A percentile compares a stretch with the other conserved stretches of the same genome.
Conservation (phyloP, 2,329 filamentous ascomycete genomes). For the Exophiala spinifera region DNA sequence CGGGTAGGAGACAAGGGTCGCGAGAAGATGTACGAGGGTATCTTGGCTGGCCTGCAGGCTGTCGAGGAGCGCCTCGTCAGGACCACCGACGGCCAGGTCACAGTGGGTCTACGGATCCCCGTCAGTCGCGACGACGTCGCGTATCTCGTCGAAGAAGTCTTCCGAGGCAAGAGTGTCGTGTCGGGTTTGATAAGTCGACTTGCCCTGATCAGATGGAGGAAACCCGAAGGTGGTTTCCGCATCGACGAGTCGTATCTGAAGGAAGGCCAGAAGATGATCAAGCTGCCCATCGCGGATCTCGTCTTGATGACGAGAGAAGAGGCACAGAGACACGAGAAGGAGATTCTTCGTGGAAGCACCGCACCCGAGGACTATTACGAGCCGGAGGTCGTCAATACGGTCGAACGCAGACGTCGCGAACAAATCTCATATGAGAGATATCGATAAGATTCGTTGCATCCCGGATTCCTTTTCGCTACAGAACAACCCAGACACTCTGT, state of each 20-base stretch:
- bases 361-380: constrained; percentile 71
- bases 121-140: constrained; percentile 77
- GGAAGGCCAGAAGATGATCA: constrained; percentile 73
- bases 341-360: constrained; percentile 69
- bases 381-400: constrained; percentile 60
- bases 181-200: constrained; percentile 78
- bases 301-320: constrained; percentile 93
- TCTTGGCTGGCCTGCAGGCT: constrained; percentile 71
- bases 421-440: constrained; percentile 56
- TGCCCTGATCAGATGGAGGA: constrained; percentile 75
- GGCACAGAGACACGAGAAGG: constrained; percentile 72
- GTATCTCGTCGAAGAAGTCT: constrained; percentile 88
- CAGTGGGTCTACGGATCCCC: constrained; percentile 73
- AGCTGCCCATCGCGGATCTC: constrained; percentile 65
- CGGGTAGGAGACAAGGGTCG: constrained; percentile 76
- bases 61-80: constrained; percentile 73
- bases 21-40: constrained; percentile 88
- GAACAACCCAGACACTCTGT: too few relatives aligned
- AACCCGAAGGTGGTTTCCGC: constrained; percentile 58
- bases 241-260: constrained; percentile 58
- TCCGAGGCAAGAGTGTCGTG: constrained; percentile 74
- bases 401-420: constrained; percentile 66
- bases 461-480: too few relatives aligned
- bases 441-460: constrained; percentile 37
- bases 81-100: constrained; percentile 43